Evolutionary conservation across 306 rosid species (phyloP), one percentile per base, ranked within the genome.

Genomic region (Neltuma alba): DNA sequence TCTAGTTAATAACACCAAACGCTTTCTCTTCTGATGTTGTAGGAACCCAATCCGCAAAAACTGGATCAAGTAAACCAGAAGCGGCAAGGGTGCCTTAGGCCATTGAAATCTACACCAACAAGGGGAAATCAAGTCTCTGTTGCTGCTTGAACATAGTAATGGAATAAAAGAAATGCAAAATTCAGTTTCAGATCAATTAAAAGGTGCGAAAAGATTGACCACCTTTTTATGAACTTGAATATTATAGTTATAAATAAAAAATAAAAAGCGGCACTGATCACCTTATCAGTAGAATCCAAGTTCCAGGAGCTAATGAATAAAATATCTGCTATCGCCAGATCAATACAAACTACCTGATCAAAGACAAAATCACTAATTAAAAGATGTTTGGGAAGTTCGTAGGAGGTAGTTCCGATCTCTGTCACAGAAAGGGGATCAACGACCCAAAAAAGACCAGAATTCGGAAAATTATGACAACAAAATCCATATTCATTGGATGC

Each of bases 331-430:
- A 72, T 30, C 64, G 62, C 37, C 21, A 69, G 81, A 33, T 76
- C 57, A 34, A 38, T 21, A 72, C 78, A 44, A 63, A 75, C 78
- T 72, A 76, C 86, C 91, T 87, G 90, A 84, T 74, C 84, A 85
- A 79, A 57, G 70, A 84, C 42, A 83, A 66, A 77, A 70, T 45
- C 42, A 69, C 75, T 50, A 44, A 28, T 58, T 25, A 50, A 70
- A 33, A 40, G 34, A 61, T 68, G 74, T 20, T 34, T 34, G 23
- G 41, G 44, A 33, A 34, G 21, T 38, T 40, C 41, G 12, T 21
- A 40, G 34, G 52, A 12, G 34, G 33, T 40, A 41, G 37, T 69
- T 15, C 74, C 3, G 31, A 67, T 67, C 50, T 67, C 33, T 40
- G 5, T 67, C 12, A 36, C 30, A n/a, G 36, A 64, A 33, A 7